A percentile compares a stretch with the other conserved stretches of the same genome.
Conservation (phyloP, 805 yeast species). For the Candida suzukii region DNA sequence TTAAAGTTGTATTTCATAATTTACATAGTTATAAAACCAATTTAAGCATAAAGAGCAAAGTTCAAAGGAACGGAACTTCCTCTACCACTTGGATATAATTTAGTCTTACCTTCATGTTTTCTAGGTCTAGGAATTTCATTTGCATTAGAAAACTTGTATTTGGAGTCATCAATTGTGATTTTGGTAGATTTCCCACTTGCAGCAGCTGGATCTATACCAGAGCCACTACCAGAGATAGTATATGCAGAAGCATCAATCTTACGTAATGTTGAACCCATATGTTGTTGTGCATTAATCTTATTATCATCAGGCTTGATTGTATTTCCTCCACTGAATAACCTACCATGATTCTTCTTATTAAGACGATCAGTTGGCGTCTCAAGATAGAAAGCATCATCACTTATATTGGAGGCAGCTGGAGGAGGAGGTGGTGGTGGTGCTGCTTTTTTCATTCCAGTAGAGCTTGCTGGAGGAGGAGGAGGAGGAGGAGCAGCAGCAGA, state of each 20-base stretch:
- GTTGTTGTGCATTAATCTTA: slow-evolving; percentile 33
- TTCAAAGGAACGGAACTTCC: slow-evolving; percentile 88
- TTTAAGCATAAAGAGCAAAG: slow-evolving; percentile 27
- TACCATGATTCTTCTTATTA: slow-evolving; percentile 7
- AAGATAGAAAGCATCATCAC: slow-evolving; percentile 6
- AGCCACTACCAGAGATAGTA: slow-evolving; percentile 40
- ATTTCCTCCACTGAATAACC: slow-evolving; percentile 8
- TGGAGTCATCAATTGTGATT: slow-evolving; percentile 58
- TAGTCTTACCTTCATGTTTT: slow-evolving; percentile 58
- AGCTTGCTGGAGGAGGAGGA: not conserved
- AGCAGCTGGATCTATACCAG: slow-evolving; percentile 1
- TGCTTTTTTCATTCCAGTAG: slow-evolving; percentile 7
- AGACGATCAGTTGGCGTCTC: slow-evolving; percentile 19
- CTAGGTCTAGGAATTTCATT: slow-evolving; percentile 84
- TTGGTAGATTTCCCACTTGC: slow-evolving; percentile 16
- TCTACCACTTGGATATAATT: slow-evolving; percentile 91
- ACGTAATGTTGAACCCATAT: slow-evolving; percentile 44
- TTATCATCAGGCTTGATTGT: slow-evolving; percentile 22
- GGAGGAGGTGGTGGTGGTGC: slow-evolving; percentile 28
- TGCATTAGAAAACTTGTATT: slow-evolving; percentile 64
- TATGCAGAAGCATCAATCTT: slow-evolving; percentile 60
- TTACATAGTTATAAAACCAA: not conserved
- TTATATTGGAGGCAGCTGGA: slow-evolving; percentile 7
- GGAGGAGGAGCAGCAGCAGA: slow-evolving; percentile 4
- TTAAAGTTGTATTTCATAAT: too few relatives aligned